phyloP scores from a whole-genome alignment of 1,139 yeast genomes.

The Protomyces inundatus region DNA sequence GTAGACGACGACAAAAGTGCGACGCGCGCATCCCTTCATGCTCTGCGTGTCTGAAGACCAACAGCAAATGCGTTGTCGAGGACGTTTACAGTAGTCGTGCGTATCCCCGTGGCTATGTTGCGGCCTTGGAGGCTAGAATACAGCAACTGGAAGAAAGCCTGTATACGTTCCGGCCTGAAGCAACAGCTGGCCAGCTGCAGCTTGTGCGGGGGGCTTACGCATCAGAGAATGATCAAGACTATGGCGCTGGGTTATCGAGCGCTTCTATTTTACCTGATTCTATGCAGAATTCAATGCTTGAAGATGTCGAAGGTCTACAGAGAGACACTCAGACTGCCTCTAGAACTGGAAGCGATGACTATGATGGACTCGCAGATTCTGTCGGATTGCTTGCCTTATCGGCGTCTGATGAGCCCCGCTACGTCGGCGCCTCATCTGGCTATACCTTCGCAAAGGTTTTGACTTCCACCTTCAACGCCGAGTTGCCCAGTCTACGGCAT shows the following conservation, averaged over 20 bases:
- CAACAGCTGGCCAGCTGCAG: not conserved
- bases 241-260: no score
- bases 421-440: not conserved
- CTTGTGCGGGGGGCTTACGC: not conserved
- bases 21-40: not conserved
- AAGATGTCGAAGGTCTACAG: not conserved
- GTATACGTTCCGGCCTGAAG: not conserved
- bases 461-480: not conserved
- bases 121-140: not conserved
- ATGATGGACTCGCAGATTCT: not conserved
- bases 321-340: not conserved
- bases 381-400: not conserved
- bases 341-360: not conserved
- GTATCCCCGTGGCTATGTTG: not conserved
- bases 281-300: not conserved
- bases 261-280: not conserved
- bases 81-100: not conserved
- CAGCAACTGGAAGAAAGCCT: not conserved
- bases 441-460: not conserved
- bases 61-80: not conserved
- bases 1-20: not conserved
- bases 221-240: not conserved
- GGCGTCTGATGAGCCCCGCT: not conserved
- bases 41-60: conserved; percentile 1
- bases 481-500: not conserved